Base-by-base conservation (phyloP, 441 rosid genomes). In the Eutrema salsugineum region DNA sequence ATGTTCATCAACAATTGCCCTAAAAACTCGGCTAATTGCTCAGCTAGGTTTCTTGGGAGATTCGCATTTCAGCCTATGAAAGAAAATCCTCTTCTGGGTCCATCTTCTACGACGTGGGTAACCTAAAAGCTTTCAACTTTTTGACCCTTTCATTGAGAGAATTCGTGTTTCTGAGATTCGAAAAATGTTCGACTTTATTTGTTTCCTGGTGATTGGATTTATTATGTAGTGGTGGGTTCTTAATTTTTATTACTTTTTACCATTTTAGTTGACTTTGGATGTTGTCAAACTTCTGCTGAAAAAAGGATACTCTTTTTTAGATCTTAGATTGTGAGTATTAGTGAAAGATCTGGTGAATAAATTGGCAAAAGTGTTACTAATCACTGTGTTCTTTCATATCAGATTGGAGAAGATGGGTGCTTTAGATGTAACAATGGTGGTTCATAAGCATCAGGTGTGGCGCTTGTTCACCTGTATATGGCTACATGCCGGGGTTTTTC, bases 401-500 rank as follows among this genome's bases (percentile, higher is more conserved):
- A 94, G 98, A 68, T 83, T 94, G 80, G 82, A 80, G 79, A 85
- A 83, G 63, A 85, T 94, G 94, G 99, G 99, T 20, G 97, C 96
- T 47, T 58, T 90, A 40, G 86, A 83, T 71, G 84, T 85, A 59
- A 17, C 68, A 19, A 81, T 72, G 62, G 85, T 87, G 73, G 88
- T 88, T 42, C 72, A 81, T 7, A 19, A 51, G 42, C 91, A 79
- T 66, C 89, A 94, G 59, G 75, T 72, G 11, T 94, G 99, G 99
- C 90, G 97, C 16, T 70, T 94, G 54, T 44, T 92, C 44, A 76
- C 94, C 74, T 94, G 97, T 80, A 83, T 94, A 51, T 94, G 97
- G 99, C 79, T 94, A 73, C 99, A 92, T 12, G 99, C 91, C 12
- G 98, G 99, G 10, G 89, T 94, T 63, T 90, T 94, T 69, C 97